Evolutionary conservation across 2,329 filamentous ascomycete species (phyloP).

Genomic region (Verticillium klebahnii): DNA sequence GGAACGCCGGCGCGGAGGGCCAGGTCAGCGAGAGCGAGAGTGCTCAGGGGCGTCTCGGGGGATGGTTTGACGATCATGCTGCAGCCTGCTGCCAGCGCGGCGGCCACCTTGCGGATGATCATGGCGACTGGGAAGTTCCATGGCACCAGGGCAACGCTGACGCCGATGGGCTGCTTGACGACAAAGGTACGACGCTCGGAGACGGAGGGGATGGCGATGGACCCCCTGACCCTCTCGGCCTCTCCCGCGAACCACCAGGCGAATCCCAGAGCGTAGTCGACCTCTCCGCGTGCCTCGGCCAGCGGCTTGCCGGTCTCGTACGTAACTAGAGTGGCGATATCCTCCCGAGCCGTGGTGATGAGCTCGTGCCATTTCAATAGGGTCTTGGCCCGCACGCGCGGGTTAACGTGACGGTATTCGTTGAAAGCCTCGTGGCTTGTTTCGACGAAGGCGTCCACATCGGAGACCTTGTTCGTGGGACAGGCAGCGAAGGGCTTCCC

Average conservation of each 20-base stretch:
- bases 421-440: conserved; percentile 31
- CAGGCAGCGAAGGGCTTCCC: not conserved
- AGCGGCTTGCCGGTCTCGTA: conserved; percentile 55
- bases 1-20: conserved; percentile 71
- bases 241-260: conserved; percentile 53
- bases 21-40: conserved; percentile 52
- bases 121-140: conserved; percentile 59
- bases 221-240: conserved; percentile 49
- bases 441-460: conserved; percentile 31
- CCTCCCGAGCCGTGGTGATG: conserved; percentile 14
- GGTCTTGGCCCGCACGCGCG: conserved; percentile 27
- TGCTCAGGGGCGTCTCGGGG: conserved; percentile 17
- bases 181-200: not conserved
- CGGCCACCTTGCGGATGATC: conserved; percentile 39
- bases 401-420: conserved; percentile 30
- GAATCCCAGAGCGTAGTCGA: conserved; percentile 51
- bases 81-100: conserved; percentile 66
- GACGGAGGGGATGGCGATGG: conserved; percentile 34
- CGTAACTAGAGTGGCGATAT: conserved; percentile 33
- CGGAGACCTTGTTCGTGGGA: conserved; percentile 8
- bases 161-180: conserved; percentile 26
- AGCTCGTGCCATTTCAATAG: conserved; percentile 31
- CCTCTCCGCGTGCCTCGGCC: conserved; percentile 46
- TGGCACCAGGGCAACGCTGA: conserved; percentile 27
- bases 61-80: conserved; percentile 53